A percentile compares a stretch with the other conserved stretches of the same genome.
These are phyloP conservation scores for Colletotrichum limetticola DNA, from an alignment of 2,329 filamentous ascomycete genomes.

Conservation along the genomic window DNA sequence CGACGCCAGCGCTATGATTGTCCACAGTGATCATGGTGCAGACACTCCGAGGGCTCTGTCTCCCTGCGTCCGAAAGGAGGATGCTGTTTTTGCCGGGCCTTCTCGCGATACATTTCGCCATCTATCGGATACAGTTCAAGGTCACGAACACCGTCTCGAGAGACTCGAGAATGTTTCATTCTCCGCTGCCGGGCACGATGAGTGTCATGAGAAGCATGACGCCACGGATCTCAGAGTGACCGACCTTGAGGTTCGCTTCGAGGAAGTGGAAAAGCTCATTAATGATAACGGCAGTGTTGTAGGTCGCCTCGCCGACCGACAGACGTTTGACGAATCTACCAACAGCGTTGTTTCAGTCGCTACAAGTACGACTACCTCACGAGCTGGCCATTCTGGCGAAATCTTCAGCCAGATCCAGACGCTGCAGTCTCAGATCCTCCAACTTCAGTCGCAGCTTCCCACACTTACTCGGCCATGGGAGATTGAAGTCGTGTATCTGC, in stretches of 20 bases:
- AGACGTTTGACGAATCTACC: constrained; percentile 55
- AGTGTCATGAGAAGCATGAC: constrained; percentile 76
- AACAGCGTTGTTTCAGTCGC: constrained; percentile 59
- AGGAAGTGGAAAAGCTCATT: constrained; percentile 67
- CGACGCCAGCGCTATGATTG: constrained; percentile 41
- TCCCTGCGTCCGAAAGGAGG: constrained; percentile 13
- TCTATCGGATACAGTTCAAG: constrained; percentile 63
- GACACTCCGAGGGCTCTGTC: constrained; percentile 38
- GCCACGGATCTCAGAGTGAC: constrained; percentile 73
- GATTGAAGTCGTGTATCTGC: constrained; percentile 80
- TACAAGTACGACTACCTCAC: constrained; percentile 51
- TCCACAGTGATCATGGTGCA: constrained; percentile 36
- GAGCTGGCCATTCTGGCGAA: constrained; percentile 55
- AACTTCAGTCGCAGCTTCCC: constrained; percentile 71
- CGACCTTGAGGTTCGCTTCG: constrained; percentile 73
- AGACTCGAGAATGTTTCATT: constrained; percentile 78
- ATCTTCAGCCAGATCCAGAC: constrained; percentile 61
- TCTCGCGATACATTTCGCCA: constrained; percentile 54
- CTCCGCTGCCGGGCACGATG: constrained; percentile 72
- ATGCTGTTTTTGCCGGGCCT: constrained; percentile 36
- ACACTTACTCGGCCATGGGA: constrained; percentile 74
- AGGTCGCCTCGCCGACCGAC: constrained; percentile 48
- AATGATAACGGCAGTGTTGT: constrained; percentile 56
- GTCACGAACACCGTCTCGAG: constrained; percentile 74
- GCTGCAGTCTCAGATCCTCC: constrained; percentile 61